Base-by-base conservation (phyloP, 345 rosid genomes). In the Fremontodendron californicum region DNA sequence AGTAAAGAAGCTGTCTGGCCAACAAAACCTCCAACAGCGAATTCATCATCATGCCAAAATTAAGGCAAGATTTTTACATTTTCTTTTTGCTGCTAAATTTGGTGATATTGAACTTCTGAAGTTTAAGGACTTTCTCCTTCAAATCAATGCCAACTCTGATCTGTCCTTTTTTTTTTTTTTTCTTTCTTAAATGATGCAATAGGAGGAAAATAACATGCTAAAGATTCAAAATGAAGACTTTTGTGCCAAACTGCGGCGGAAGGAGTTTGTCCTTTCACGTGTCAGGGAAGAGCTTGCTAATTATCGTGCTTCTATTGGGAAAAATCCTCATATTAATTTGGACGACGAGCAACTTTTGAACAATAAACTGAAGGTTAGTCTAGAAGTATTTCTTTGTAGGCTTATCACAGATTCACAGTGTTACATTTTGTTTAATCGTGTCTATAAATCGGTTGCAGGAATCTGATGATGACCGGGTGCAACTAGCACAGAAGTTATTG, bases 191-290 rank as follows among this genome's bases (percentile, higher is more conserved):
- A 21, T 60, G 8, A 60, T 81, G 76, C 82, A 82, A 88, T 81
- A 95, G 99, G 99, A 93, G 83, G 98, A 93, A 88, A 96, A 93
- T 83, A 91, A 89, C 78, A 78, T 76, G 71, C 91, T 96, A 33
- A 96, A 88, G 81, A 60, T 78, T 74, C 92, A 92, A 80, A 93
- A 89, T 42, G 96, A 92, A 75, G 98, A 93, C 55, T 94, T 96
- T 21, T 71, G 82, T 74, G 71, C 89, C 33, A 92, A 88, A 83
- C 81, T 96, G 78, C 77, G 84, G 61, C 82, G 89, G 65, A 77
- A 89, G 7, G 92, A 92, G 82, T 79, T 83, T 63, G 82, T 76
- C 45, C 84, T 89, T 69, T 87, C 88, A 67, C 94, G 93, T 42
- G 86, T 87, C 60, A 92, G 83, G 85, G 97, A 93, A 80, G 99